Evolutionary conservation across 2,329 filamentous ascomycete species (phyloP).

Genomic region (Pseudopyricularia cyperi): DNA sequence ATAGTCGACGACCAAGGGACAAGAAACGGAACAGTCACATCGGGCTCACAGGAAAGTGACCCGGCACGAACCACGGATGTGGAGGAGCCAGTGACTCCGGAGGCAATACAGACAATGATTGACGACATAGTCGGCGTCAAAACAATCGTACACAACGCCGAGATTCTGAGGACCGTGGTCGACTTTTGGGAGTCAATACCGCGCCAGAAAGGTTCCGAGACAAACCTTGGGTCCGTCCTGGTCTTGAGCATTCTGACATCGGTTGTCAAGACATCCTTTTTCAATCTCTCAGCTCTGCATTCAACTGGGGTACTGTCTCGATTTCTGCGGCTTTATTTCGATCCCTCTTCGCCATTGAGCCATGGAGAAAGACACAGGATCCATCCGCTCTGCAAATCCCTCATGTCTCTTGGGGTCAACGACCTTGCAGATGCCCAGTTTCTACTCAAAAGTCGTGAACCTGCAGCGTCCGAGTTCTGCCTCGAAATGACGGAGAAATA

Average conservation of each 20-base stretch:
- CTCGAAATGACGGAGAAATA: constrained; percentile 63
- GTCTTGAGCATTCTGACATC: constrained; percentile 51
- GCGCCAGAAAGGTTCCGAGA: constrained; percentile 19
- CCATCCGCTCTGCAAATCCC: constrained; percentile 51
- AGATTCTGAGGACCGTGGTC: constrained; percentile 49
- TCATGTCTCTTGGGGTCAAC: constrained; percentile 66
- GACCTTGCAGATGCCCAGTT: constrained; percentile 72
- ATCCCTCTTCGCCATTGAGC: constrained; percentile 33
- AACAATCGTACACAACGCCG: constrained; percentile 43
- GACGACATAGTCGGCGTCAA: constrained; percentile 34
- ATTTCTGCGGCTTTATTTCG: constrained; percentile 50
- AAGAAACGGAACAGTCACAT: not conserved
- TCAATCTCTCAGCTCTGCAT: constrained; percentile 61
- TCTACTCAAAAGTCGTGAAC: constrained; percentile 42
- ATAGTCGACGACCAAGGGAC: not conserved
- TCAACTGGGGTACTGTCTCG: constrained; percentile 56
- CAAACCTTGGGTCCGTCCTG: constrained; percentile 43
- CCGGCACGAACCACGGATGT: not conserved
- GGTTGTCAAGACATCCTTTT: constrained; percentile 47
- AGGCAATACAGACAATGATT: constrained; percentile 23
- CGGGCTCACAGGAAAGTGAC: not conserved
- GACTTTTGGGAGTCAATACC: constrained; percentile 52
- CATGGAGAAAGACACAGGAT: constrained; percentile 45
- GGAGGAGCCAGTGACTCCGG: not conserved
- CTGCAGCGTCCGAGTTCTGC: constrained; percentile 52